Base-by-base conservation (phyloP, 352 stramenopile genomes). In the Stephanocyclus meneghinianus region DNA sequence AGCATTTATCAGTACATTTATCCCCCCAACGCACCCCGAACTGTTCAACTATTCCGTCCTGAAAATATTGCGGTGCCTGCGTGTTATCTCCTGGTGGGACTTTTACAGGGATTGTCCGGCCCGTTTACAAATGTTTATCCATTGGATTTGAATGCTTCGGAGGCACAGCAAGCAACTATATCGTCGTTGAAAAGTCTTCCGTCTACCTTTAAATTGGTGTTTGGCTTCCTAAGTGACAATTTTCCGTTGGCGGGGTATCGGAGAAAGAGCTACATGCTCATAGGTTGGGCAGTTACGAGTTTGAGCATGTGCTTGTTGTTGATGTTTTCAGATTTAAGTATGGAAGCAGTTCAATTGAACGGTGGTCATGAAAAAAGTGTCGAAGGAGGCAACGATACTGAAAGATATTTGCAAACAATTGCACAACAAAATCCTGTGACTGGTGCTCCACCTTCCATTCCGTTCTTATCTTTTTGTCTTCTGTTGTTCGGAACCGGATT, bases 51-150 rank as follows among this genome's bases (percentile, higher is more conserved):
- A n/a, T 82, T 91, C n/a, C 77, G 86, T 45, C 55, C 21, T n/a
- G 88, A 93, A 67, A 93, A 93, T 73, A 80, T 93, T 64, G 86
- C 88, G 6, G 84, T 93, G 7, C 88, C 88, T 0, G 80, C 81
- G 2, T 93, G 86, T 66, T 93, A 93, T 76, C 71, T 93, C 11
- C 56, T 90, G 2, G 88, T 93, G 0, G 88, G 88, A 35, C 55
- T 90, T 0, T 63, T 93, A 35, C 80, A 90, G 67, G 88, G 88
- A 21, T 59, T 93, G 16, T 82, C 71, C 42, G 84, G 81, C n/a
- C 84, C 86, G 10, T 83, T 93, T 59, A 88, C 90, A 21, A 91
- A 91, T 83, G 86, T 90, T 1, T 91, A 91, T 69, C 88, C 88
- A 8, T 51, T 90, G 6, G 86, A 91, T 83, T 78, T 93, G 16